These are phyloP conservation scores for Pichia sp. DNA, from an alignment of 1,139 yeast species.

Conservation along the genomic window DNA sequence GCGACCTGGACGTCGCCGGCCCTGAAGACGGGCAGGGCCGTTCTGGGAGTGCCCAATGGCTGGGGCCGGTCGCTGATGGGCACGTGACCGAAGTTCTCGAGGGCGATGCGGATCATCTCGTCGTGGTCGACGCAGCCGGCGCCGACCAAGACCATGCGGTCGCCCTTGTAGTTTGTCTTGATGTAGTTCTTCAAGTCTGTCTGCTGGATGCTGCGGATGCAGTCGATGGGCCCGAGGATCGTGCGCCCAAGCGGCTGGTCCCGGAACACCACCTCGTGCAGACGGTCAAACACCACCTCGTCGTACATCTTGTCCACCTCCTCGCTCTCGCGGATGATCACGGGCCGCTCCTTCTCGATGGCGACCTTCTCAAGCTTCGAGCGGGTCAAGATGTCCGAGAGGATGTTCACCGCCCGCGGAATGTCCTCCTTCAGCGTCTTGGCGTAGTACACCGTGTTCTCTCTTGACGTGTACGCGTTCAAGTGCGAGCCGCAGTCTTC, in stretches of 20 bases:
- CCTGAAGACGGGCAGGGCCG: conserved; percentile 72
- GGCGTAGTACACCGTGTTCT: conserved; percentile 94
- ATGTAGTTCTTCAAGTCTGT: conserved; percentile 77
- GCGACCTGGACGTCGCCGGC: conserved; percentile 85
- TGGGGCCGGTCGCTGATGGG: conserved; percentile 59
- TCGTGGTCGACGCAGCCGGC: conserved; percentile 93
- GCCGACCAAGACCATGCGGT: conserved; percentile 95
- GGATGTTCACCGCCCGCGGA: conserved; percentile 79
- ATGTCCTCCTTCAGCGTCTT: conserved; percentile 78
- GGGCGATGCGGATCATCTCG: conserved; percentile 70
- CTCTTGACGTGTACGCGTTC: conserved; percentile 96
- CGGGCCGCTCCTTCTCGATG: conserved; percentile 93
- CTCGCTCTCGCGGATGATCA: conserved; percentile 91
- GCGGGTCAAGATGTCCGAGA: conserved; percentile 83
- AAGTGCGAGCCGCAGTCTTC: conserved; percentile 96
- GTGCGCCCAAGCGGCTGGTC: conserved; percentile 95
- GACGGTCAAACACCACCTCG: conserved; percentile 95
- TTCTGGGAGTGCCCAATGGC: conserved; percentile 71
- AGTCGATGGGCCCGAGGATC: conserved; percentile 90
- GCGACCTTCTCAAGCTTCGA: conserved; percentile 80
- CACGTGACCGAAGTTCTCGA: conserved; percentile 71
- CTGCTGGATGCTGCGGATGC: conserved; percentile 75
- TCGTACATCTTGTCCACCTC: conserved; percentile 98
- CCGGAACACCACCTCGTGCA: conserved; percentile 87
- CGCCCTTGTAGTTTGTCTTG: conserved; percentile 84